Conservation (phyloP, 164 flowering plant genomes). For the Amborella trichopoda region DNA sequence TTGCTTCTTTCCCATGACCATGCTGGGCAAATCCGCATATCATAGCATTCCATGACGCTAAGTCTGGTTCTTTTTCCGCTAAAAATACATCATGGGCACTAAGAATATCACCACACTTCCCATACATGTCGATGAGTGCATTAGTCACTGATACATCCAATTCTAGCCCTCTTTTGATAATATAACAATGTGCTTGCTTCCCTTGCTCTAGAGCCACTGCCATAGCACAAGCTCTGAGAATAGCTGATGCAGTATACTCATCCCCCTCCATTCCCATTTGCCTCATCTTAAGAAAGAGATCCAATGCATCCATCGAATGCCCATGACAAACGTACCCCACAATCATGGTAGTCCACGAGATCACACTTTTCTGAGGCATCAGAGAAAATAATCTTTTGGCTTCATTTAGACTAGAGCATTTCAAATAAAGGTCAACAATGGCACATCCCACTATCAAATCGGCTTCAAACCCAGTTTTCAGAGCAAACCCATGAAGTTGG, state of each 20-base stretch:
- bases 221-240: slow-evolving; percentile 32
- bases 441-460: slow-evolving; percentile 21
- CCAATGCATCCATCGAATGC: slow-evolving; percentile 23
- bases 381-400: slow-evolving; percentile 24
- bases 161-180: slow-evolving; percentile 31
- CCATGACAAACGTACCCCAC: slow-evolving; percentile 26
- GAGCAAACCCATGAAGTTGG: slow-evolving; percentile 34
- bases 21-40: slow-evolving; percentile 32
- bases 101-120: slow-evolving; percentile 20
- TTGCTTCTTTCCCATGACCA: slow-evolving; percentile 24
- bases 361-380: slow-evolving; percentile 35
- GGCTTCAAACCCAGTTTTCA: slow-evolving; percentile 28
- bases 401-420: slow-evolving; percentile 27
- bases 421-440: slow-evolving; percentile 42
- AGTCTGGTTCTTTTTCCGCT: slow-evolving; percentile 28
- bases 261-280: slow-evolving; percentile 23
- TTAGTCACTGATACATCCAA: slow-evolving; percentile 37
- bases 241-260: slow-evolving; percentile 30
- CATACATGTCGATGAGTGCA: slow-evolving; percentile 47
- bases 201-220: slow-evolving; percentile 22
- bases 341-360: slow-evolving; percentile 37
- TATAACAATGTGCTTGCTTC: slow-evolving; percentile 36
- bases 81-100: slow-evolving; percentile 27
- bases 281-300: slow-evolving; percentile 29
- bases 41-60: slow-evolving; percentile 56